Evolutionary conservation across 2,329 filamentous ascomycete genomes (phyloP), one percentile per base, ranked within the genome.

Genomic region (Zymoseptoria ardabiliae): DNA sequence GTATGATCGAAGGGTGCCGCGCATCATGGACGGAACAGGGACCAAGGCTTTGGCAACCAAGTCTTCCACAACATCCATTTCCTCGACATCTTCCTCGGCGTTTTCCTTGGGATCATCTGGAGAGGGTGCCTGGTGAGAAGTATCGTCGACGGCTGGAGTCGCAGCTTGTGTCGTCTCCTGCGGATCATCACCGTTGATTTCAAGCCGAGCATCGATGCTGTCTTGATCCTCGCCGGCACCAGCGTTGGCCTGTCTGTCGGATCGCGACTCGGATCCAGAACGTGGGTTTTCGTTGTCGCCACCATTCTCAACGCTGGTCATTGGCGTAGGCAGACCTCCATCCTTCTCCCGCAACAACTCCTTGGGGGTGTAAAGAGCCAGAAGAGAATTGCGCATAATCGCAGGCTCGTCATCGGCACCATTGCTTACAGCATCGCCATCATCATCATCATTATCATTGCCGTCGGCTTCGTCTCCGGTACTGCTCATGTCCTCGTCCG

Each of bases 1-100:
- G 70, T 99, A 99, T 72, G 96, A 93, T 72, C 95, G 89, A 10
- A 99, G 78, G 0, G 85, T 96, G 20, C 94, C 94, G 54, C 94
- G 87, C 0, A 99, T 81, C 62, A 91, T 58, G 63, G 74, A 88
- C 0, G 91, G 92, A 10, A 94, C 83, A 7, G 70, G 64, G 3
- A 71, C 66, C 11, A 69, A 57, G 10, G 62, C 52, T 52, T 67
- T 70, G 22, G 58, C 50, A 19, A 51, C 13, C 10, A 53, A 45
- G 11, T 66, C 60, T 11, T 57, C 78, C 61, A 21, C 74, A 66
- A 20, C 67, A 71, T 57, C 53, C 63, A 57, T 30, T 22, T 55
- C 50, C 11, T 51, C 57, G 17, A 52, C 52, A 6, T 61, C 55
- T n/a, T 63, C 56, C 17, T 62, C 60, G 17, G 23, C 55, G 2